phyloP scores from a whole-genome alignment of 2,329 filamentous ascomycete species.

The Exophiala sideris region DNA sequence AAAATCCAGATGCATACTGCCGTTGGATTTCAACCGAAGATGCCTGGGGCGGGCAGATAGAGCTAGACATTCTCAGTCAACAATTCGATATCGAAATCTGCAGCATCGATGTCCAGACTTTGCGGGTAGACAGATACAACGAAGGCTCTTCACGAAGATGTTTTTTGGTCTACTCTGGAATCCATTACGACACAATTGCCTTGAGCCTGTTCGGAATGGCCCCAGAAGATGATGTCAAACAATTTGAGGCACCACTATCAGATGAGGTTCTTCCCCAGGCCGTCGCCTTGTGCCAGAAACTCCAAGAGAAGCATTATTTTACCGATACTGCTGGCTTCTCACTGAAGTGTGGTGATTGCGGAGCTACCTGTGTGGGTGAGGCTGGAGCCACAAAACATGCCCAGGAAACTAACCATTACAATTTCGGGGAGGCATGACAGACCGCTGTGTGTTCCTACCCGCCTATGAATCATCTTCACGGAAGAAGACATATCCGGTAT shows the following conservation, averaged over 20 bases:
- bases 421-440: conserved; percentile 47
- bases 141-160: conserved; percentile 67
- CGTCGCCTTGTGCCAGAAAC: conserved; percentile 59
- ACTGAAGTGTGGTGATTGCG: conserved; percentile 68
- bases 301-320: conserved; percentile 75
- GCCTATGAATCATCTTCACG: neutral
- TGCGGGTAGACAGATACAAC: conserved; percentile 72
- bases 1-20: conserved; percentile 69
- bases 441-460: neutral
- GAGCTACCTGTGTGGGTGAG: conserved; percentile 43
- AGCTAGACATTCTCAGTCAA: conserved; percentile 78
- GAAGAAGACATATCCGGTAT: neutral
- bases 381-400: conserved; percentile 47
- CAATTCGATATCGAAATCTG: conserved; percentile 84
- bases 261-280: conserved; percentile 57
- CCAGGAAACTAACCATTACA: conserved; percentile 45
- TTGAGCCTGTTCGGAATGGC: conserved; percentile 63
- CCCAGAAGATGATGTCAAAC: conserved; percentile 74
- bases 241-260: conserved; percentile 61
- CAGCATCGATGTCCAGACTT: conserved; percentile 72
- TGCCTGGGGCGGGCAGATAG: conserved; percentile 88
- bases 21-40: conserved; percentile 74
- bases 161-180: conserved; percentile 76
- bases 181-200: conserved; percentile 89
- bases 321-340: conserved; percentile 81